phyloP scores from a whole-genome alignment of 2,329 filamentous ascomycete species.

The Teratosphaeria pseudoeucalypti region DNA sequence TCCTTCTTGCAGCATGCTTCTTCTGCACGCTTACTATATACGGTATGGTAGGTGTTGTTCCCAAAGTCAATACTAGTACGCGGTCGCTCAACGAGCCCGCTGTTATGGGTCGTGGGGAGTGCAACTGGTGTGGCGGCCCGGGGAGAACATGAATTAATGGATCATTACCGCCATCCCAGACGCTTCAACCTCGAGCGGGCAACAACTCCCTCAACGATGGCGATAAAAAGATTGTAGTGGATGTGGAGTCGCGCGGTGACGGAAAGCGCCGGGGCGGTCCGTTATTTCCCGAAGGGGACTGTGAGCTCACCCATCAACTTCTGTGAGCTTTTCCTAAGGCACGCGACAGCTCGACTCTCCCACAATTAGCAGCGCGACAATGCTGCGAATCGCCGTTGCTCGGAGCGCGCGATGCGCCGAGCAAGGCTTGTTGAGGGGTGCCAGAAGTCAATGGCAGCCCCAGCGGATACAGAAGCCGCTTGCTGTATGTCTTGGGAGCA shows the following conservation, averaged over 20 bases:
- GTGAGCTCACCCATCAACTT: background rate
- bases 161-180: too few species aligned
- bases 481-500: background rate
- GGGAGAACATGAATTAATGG: too few species aligned
- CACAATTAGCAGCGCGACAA: background rate
- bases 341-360: background rate
- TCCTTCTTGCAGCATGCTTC: background rate
- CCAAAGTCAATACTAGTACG: background rate
- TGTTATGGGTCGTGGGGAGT: background rate
- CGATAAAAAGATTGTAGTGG: background rate
- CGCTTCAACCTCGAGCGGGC: too few species aligned
- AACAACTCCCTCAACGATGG: too few species aligned
- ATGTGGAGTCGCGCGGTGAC: background rate
- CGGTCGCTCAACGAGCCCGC: background rate
- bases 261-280: background rate
- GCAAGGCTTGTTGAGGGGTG: background rate
- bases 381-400: slow-evolving; percentile 1
- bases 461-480: background rate
- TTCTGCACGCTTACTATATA: background rate
- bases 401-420: background rate
- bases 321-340: background rate
- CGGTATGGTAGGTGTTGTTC: background rate
- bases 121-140: too few species aligned
- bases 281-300: background rate
- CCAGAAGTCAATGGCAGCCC: background rate